Conservation (phyloP, 2,329 filamentous ascomycete species). For the Hymenoscyphus infarciens region DNA sequence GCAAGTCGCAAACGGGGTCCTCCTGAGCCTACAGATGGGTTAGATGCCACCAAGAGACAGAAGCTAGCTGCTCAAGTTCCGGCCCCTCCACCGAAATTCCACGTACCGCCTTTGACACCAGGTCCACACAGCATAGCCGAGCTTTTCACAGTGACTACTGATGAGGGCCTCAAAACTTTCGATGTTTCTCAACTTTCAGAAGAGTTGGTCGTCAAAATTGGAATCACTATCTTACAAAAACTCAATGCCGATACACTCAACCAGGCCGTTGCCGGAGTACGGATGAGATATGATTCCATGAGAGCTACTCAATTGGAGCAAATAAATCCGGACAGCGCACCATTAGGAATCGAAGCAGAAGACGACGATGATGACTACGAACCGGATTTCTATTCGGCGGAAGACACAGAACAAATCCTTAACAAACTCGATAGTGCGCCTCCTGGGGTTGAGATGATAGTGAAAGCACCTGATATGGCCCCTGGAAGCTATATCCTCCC, state of each 20-base stretch:
- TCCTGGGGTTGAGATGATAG: slow-evolving; percentile 47
- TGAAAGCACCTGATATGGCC: slow-evolving; percentile 46
- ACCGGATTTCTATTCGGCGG: slow-evolving; percentile 70
- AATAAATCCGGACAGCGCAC: slow-evolving; percentile 57
- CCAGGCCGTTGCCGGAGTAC: slow-evolving; percentile 66
- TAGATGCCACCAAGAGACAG: slow-evolving; percentile 79
- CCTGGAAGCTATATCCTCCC: slow-evolving; percentile 76
- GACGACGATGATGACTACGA: slow-evolving; percentile 92
- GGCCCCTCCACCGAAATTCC: slow-evolving; percentile 21
- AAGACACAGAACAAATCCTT: slow-evolving; percentile 72
- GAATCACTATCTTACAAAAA: slow-evolving; percentile 71
- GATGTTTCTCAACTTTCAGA: slow-evolving; percentile 77
- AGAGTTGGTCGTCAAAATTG: slow-evolving; percentile 73
- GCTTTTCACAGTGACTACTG: slow-evolving; percentile 79
- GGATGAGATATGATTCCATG: slow-evolving; percentile 43
- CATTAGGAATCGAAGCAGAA: slow-evolving; percentile 54
- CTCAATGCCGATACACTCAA: slow-evolving; percentile 67
- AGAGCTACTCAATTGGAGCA: slow-evolving; percentile 23
- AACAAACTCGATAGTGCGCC: slow-evolving; percentile 72
- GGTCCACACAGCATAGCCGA: slow-evolving; percentile 78
- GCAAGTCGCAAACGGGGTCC: slow-evolving; percentile 71
- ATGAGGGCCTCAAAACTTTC: slow-evolving; percentile 71
- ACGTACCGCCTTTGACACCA: slow-evolving; percentile 64
- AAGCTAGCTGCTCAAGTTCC: slow-evolving; percentile 55
- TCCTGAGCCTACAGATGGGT: slow-evolving; percentile 65